Base-by-base conservation (phyloP, 768 basidiomycete species). In the Panus rudis region DNA sequence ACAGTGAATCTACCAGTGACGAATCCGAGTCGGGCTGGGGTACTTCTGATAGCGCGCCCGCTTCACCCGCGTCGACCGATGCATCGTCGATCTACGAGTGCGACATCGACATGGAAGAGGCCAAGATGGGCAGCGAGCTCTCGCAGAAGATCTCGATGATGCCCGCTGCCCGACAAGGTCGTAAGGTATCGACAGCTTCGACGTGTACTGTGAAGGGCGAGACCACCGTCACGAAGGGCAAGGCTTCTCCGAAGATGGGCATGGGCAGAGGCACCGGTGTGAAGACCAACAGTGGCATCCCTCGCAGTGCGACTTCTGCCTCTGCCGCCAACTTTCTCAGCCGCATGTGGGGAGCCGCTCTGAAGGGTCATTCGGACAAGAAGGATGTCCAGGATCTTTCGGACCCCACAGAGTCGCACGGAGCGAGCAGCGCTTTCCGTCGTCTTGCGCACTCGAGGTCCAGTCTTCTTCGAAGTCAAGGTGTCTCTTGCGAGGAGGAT, bases 301-400 rank as follows among this genome's bases (percentile, higher is more conserved):
- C 25, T 33, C 34, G 24, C 24, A 48, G 27, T 40, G 49, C 39
- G 22, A 42, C 32, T 31, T 59, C 73, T 20, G n/a, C n/a, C n/a
- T n/a, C n/a, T n/a, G n/a, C n/a, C n/a, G 70, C 69, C 8, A 69
- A 74, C 19, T 81, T 86, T 58, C 65, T 85, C 38, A 84, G 78
- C 52, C 72, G 84, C 22, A 83, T 86, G 79, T 84, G 83, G 79
- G 84, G 74, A 26, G 78, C 75, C 10, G 78, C 79, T 39, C 73
- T 63, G 20, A 71, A 72, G 55, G 51, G 49, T 3, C 60, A 56
- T 4, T 30, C 46, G 17, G 48, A 58, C 40, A 49, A 53, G 22
- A 43, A 56, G 45, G 51, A 54, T 16, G 26, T 32, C 31, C 26
- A 33, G 23, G 53, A 52, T 16, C 51, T 53, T 26, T 52, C 58